Evolutionary conservation across 202 grass and related monocot genomes (phyloP).

Genomic region (Sporobolus alterniflorus): DNA sequence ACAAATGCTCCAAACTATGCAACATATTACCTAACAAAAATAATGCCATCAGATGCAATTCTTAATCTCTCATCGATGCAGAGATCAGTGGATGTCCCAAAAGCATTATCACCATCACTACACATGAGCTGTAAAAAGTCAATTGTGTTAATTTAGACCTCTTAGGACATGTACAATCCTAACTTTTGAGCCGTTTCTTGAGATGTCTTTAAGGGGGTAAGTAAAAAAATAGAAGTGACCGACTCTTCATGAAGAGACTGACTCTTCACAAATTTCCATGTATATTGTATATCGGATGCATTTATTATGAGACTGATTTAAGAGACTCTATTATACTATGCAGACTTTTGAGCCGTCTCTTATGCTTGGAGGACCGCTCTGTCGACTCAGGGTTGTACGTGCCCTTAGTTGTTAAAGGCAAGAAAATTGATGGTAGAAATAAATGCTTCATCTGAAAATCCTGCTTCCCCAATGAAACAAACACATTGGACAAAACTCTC

Average conservation of each 20-base stretch:
- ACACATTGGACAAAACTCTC: slow-evolving; percentile 96
- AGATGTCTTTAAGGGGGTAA: too few species aligned
- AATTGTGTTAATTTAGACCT: slow-evolving; percentile 36
- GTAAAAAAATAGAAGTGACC: too few species aligned
- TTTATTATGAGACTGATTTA: too few species aligned
- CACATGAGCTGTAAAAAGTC: slow-evolving; percentile 95
- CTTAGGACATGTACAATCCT: too few species aligned
- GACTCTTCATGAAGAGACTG: too few species aligned
- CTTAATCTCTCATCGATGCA: slow-evolving; percentile 92
- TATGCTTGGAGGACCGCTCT: too few species aligned
- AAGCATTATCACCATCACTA: slow-evolving; percentile 96
- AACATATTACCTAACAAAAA: slow-evolving; percentile 82
- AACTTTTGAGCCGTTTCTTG: too few species aligned
- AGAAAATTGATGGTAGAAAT: slow-evolving; percentile 33
- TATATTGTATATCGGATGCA: too few species aligned
- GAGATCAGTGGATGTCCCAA: slow-evolving; percentile 92
- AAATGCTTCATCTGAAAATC: slow-evolving; percentile 77
- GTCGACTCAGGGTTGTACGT: too few species aligned
- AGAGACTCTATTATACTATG: too few species aligned
- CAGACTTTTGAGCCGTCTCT: too few species aligned
- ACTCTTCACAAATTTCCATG: too few species aligned
- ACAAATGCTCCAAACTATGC: slow-evolving; percentile 31
- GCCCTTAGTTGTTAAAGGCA: slow-evolving; percentile 34
- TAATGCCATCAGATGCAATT: slow-evolving; percentile 93
- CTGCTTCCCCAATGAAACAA: slow-evolving; percentile 87